Percentiles rank a stretch among this genome's conserved stretches.
phyloP scores from a whole-genome alignment of 129 eudicot species.

The Escallonia herrerae region DNA sequence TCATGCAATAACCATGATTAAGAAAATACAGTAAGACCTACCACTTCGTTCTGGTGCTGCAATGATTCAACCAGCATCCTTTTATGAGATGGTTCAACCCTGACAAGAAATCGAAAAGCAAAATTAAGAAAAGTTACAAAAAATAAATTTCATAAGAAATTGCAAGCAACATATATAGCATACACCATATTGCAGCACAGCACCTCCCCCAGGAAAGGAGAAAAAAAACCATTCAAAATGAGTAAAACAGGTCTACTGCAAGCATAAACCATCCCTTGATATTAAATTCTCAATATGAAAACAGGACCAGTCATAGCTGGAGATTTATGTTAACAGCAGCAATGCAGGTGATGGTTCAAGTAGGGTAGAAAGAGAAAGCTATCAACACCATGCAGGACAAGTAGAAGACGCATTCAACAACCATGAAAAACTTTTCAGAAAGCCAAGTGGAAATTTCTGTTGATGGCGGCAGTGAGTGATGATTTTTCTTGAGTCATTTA shows the following conservation, averaged over 20 bases:
- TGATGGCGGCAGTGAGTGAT: no score
- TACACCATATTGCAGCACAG: conserved; percentile 3
- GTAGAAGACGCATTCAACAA: no score
- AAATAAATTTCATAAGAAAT: not conserved
- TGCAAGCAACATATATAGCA: not conserved
- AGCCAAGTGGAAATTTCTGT: no score
- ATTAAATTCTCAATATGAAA: not conserved
- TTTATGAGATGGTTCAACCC: conserved; percentile 99
- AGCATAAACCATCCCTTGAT: not conserved
- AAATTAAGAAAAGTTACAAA: not conserved
- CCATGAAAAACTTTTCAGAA: no score
- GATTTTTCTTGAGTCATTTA: no score
- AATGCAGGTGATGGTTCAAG: no score
- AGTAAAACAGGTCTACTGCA: not conserved
- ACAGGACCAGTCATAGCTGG: no score
- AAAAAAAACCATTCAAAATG: not conserved
- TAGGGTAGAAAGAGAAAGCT: no score
- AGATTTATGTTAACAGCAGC: no score
- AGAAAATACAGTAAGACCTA: conserved; percentile 20
- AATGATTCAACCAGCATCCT: conserved; percentile 99
- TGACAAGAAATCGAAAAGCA: conserved; percentile 16
- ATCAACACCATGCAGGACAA: no score
- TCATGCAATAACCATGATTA: not conserved
- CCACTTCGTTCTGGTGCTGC: conserved; percentile 98
- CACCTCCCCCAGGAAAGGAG: conserved; percentile 4